phyloP scores from a whole-genome alignment of 495 filamentous ascomycete genomes.

The Neurospora sp. region DNA sequence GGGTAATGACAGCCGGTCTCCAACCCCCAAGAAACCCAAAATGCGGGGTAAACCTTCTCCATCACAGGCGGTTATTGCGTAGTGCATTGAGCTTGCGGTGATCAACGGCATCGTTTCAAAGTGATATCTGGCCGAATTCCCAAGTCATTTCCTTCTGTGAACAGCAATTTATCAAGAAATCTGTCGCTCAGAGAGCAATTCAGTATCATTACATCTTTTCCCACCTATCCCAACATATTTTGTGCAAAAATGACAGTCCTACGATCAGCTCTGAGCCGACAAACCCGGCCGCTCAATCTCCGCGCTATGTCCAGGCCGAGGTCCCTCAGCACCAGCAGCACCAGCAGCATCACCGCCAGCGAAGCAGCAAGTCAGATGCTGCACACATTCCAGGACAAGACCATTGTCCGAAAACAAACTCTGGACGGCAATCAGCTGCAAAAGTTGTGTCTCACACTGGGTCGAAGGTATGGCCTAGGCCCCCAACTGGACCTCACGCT shows the following conservation, averaged over 20 bases:
- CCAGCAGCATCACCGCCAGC: background rate
- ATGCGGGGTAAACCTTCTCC: background rate
- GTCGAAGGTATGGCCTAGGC: constrained; percentile 25
- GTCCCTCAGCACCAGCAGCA: background rate
- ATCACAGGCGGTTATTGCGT: background rate
- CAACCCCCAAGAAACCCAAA: background rate
- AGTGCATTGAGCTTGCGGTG: background rate
- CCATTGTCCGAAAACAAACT: constrained; percentile 31
- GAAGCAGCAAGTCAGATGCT: constrained; percentile 5
- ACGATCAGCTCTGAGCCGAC: background rate
- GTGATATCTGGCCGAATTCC: background rate
- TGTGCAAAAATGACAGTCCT: background rate
- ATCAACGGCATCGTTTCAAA: background rate
- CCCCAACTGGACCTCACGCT: constrained; percentile 13
- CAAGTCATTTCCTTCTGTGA: background rate
- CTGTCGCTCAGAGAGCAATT: background rate
- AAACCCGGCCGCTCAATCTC: background rate
- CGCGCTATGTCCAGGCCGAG: background rate
- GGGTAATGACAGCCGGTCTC: background rate
- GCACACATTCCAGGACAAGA: constrained; percentile 1
- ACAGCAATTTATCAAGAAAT: background rate
- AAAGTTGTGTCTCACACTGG: constrained; percentile 44
- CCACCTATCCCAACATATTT: background rate
- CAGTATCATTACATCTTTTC: background rate
- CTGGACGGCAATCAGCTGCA: constrained; percentile 51